Evolutionary conservation across 225 moss, liverwort and hornwort species (phyloP).

Genomic region (Physcomitrium patens): DNA sequence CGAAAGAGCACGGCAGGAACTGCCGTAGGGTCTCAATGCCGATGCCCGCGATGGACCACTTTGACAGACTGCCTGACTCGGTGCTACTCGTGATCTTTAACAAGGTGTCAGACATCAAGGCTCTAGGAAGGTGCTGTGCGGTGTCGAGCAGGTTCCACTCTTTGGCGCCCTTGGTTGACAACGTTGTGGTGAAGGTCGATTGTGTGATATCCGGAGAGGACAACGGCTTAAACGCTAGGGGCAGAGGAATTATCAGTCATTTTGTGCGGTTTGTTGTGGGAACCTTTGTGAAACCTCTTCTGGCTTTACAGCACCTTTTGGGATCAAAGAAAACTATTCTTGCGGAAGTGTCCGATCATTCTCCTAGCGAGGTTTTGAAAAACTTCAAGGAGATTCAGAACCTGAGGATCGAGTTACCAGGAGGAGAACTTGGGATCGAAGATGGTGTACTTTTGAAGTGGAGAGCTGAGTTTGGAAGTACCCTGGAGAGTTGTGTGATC

Average conservation of each 20-base stretch:
- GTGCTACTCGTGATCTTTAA: slow-evolving; percentile 77
- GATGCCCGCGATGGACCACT: slow-evolving; percentile 66
- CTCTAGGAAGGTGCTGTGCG: slow-evolving; percentile 79
- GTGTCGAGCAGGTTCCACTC: slow-evolving; percentile 81
- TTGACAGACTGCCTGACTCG: slow-evolving; percentile 82
- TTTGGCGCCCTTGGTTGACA: slow-evolving; percentile 79
- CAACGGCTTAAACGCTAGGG: slow-evolving; percentile 59
- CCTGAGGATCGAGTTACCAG: slow-evolving; percentile 81
- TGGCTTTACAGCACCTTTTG: slow-evolving; percentile 74
- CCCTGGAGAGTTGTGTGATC: slow-evolving; percentile 85
- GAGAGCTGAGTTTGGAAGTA: slow-evolving; percentile 90
- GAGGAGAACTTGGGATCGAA: slow-evolving; percentile 84
- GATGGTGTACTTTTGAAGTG: slow-evolving; percentile 83
- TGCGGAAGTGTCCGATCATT: slow-evolving; percentile 84
- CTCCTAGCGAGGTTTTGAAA: slow-evolving; percentile 82
- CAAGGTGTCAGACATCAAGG: slow-evolving; percentile 87
- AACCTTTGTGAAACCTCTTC: slow-evolving; percentile 78
- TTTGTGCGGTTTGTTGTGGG: slow-evolving; percentile 74
- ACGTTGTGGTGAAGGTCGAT: slow-evolving; percentile 88
- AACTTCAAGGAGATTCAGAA: slow-evolving; percentile 89
- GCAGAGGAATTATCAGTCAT: slow-evolving; percentile 73
- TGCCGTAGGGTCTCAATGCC: slow-evolving; percentile 67
- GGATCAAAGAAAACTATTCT: slow-evolving; percentile 81
- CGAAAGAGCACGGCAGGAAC: slow-evolving; percentile 71
- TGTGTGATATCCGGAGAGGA: slow-evolving; percentile 90